Evolutionary conservation across 2,329 filamentous ascomycete species (phyloP).

Genomic region (Zopfia rhizophila): DNA sequence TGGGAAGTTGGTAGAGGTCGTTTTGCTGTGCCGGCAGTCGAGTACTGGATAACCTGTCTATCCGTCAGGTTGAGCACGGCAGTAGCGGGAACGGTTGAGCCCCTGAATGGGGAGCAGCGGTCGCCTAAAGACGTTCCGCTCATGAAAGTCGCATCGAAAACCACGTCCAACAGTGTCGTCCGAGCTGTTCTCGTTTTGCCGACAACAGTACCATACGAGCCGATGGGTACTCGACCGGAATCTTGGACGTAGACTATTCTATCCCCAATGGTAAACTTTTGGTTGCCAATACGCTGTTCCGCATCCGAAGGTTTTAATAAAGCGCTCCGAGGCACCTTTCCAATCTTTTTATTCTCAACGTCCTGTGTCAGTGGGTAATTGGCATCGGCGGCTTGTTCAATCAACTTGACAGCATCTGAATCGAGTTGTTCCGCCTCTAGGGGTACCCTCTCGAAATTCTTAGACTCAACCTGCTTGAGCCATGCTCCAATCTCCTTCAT

Average conservation of each 20-base stretch:
- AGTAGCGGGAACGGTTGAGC: constrained; percentile 88
- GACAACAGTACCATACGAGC: constrained; percentile 90
- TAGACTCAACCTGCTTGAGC: constrained; percentile 91
- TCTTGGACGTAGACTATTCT: constrained; percentile 92
- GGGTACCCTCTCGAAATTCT: constrained; percentile 93
- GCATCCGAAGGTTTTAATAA: constrained; percentile 94
- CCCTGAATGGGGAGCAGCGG: constrained; percentile 91
- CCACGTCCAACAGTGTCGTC: constrained; percentile 84
- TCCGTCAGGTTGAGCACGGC: constrained; percentile 88
- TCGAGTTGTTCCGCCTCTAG: constrained; percentile 97
- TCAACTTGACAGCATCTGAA: constrained; percentile 83
- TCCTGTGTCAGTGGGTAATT: constrained; percentile 45
- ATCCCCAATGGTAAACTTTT: constrained; percentile 85
- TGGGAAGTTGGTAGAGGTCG: constrained; percentile 59
- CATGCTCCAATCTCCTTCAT: constrained; percentile 95
- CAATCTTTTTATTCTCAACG: constrained; percentile 73
- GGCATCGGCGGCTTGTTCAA: constrained; percentile 79
- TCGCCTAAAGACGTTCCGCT: constrained; percentile 92
- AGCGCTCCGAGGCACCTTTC: constrained; percentile 84
- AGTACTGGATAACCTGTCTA: constrained; percentile 78
- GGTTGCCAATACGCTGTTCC: constrained; percentile 89
- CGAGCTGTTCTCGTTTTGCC: constrained; percentile 90
- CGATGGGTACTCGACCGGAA: constrained; percentile 94
- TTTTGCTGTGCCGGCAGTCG: constrained; percentile 67
- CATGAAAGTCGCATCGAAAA: constrained; percentile 97